A percentile compares a stretch with the other conserved stretches of the same genome.
phyloP scores from a whole-genome alignment of 192 early-diverging fungal genomes.

The Spinellus fusiger region DNA sequence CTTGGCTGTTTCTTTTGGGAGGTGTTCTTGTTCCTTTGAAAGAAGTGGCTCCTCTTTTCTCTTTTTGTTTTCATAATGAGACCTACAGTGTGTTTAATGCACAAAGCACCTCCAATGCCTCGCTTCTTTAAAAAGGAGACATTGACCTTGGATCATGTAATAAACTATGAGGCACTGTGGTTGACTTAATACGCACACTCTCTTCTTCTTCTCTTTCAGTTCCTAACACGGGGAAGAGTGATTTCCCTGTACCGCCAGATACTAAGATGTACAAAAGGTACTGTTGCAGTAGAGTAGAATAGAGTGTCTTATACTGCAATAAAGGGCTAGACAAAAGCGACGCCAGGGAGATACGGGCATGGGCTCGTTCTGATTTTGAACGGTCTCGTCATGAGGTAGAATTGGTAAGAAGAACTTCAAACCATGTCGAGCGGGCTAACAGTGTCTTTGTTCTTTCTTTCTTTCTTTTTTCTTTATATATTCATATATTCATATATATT shows the following conservation, averaged over 20 bases:
- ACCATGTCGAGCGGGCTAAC: too few species aligned
- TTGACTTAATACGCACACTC: not conserved
- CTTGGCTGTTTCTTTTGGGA: not conserved
- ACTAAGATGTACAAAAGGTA: slow-evolving; percentile 28
- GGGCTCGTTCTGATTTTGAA: slow-evolving; percentile 46
- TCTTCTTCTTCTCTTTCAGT: slow-evolving; percentile 7
- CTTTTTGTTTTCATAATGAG: not conserved
- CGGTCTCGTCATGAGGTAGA: slow-evolving; percentile 35
- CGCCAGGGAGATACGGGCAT: slow-evolving; percentile 30
- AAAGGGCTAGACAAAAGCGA: slow-evolving; percentile 32
- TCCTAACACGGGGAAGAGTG: slow-evolving; percentile 20
- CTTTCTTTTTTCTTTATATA: not conserved
- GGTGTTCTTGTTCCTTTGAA: not conserved
- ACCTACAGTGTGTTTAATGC: slow-evolving; percentile 1
- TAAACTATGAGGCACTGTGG: not conserved
- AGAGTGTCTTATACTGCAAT: not conserved
- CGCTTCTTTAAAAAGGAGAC: slow-evolving; percentile 21
- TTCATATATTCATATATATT: not conserved
- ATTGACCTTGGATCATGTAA: slow-evolving; percentile 30
- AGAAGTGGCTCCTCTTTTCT: not conserved
- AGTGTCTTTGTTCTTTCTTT: too few species aligned
- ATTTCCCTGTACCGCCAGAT: slow-evolving; percentile 31
- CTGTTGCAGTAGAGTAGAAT: not conserved
- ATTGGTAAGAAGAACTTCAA: too few species aligned
- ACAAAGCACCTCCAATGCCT: slow-evolving; percentile 19